phyloP scores from a whole-genome alignment of 169 alveolate species.

The Plasmodium coatneyi region DNA sequence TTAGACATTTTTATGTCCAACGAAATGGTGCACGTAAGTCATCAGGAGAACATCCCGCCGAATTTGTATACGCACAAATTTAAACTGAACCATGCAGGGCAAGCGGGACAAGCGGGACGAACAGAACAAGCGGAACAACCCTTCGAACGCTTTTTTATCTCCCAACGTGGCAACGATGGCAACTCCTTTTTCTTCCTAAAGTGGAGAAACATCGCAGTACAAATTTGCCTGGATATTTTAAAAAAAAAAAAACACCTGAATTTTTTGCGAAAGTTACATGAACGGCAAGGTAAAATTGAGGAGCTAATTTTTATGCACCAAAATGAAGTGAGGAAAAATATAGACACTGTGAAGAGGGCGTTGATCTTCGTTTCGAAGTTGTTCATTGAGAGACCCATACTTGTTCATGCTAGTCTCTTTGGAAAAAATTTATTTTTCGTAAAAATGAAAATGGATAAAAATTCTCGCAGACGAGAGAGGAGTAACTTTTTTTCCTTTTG shows the following conservation, averaged over 20 bases:
- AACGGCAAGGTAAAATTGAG: conserved; percentile 81
- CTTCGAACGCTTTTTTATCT: background rate
- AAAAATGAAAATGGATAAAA: conserved; percentile 10
- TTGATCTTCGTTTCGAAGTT: conserved; percentile 60
- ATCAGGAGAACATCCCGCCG: conserved; percentile 25
- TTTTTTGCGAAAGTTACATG: conserved; percentile 77
- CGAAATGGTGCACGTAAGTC: conserved; percentile 18
- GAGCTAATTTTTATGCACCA: conserved; percentile 66
- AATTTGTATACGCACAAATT: conserved; percentile 43
- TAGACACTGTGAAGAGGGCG: conserved; percentile 67
- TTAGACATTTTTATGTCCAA: conserved; percentile 33
- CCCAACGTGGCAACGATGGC: conserved; percentile 22
- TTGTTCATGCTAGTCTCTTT: conserved; percentile 63
- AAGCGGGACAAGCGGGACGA: background rate
- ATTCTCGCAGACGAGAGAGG: conserved; percentile 8
- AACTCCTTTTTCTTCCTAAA: conserved; percentile 53
- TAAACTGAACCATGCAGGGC: background rate
- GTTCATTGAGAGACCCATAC: conserved; percentile 80
- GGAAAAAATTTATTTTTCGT: conserved; percentile 50
- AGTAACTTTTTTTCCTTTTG: background rate
- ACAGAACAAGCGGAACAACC: background rate
- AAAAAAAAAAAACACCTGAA: conserved; percentile 77
- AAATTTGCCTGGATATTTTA: conserved; percentile 73
- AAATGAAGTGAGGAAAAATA: conserved; percentile 52
- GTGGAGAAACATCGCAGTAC: conserved; percentile 75